A percentile compares a stretch with the other conserved stretches of the same genome.
Evolutionary conservation across 2,329 filamentous ascomycete species (phyloP).

Genomic region (Aspergillus ruber): DNA sequence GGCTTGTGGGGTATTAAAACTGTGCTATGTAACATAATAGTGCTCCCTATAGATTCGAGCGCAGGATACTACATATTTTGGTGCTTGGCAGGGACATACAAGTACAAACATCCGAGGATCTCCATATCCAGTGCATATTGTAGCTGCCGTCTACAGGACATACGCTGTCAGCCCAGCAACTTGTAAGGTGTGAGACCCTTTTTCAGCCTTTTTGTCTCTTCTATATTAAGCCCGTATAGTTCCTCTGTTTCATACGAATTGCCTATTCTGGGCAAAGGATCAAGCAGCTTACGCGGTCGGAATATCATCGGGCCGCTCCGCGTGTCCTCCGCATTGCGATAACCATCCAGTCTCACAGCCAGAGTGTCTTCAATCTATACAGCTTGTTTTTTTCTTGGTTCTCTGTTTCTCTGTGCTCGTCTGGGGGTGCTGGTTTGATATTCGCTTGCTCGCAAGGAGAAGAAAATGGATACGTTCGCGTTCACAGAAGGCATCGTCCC

Average conservation of each 20-base stretch:
- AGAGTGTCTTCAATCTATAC: background rate
- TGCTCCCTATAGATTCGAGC: too few species aligned
- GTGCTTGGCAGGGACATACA: too few species aligned
- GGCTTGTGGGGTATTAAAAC: too few species aligned
- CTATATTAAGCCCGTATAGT: too few species aligned
- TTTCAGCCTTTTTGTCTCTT: too few species aligned
- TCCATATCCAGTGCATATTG: too few species aligned
- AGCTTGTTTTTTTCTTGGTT: constrained; percentile 3
- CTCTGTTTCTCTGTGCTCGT: constrained; percentile 12
- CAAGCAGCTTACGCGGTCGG: constrained; percentile 17
- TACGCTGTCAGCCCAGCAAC: too few species aligned
- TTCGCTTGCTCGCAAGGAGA: background rate
- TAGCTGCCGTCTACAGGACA: too few species aligned
- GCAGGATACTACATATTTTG: too few species aligned
- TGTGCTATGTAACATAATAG: too few species aligned
- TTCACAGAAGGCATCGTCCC: constrained; percentile 35
- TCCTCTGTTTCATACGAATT: background rate
- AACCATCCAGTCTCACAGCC: background rate
- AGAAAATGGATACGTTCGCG: constrained; percentile 39
- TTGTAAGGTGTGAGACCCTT: too few species aligned
- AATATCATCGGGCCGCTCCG: constrained; percentile 30
- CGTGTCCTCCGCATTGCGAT: constrained; percentile 23
- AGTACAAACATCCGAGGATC: too few species aligned
- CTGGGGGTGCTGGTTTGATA: constrained; percentile 18
- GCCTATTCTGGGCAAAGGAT: background rate